Evolutionary conservation across 1,139 yeast species (phyloP).

Genomic region (Nematodospora anomalae): DNA sequence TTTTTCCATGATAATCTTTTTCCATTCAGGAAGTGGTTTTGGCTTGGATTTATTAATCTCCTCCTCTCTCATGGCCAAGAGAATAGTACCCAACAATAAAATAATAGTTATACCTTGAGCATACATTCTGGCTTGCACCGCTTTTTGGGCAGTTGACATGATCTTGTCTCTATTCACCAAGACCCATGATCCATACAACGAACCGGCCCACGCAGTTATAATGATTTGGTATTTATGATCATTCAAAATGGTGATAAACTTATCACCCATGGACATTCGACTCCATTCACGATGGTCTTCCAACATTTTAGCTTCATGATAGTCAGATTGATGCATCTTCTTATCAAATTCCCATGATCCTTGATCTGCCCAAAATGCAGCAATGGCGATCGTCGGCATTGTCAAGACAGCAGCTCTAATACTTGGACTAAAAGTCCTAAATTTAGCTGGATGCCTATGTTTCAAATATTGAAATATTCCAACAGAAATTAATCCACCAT

Average conservation of each 20-base stretch:
- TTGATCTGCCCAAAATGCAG: slow-evolving; percentile 48
- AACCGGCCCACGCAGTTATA: slow-evolving; percentile 81
- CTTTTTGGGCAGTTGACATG: slow-evolving; percentile 79
- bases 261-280: slow-evolving; percentile 43
- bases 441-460: slow-evolving; percentile 34
- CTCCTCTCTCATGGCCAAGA: slow-evolving; percentile 63
- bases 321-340: slow-evolving; percentile 36
- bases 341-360: slow-evolving; percentile 51
- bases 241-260: slow-evolving; percentile 44
- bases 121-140: slow-evolving; percentile 92
- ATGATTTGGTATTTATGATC: slow-evolving; percentile 75
- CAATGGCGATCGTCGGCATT: slow-evolving; percentile 42
- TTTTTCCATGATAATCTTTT: slow-evolving; percentile 25
- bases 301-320: slow-evolving; percentile 32
- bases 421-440: slow-evolving; percentile 37
- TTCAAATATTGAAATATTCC: slow-evolving; percentile 38
- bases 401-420: slow-evolving; percentile 41
- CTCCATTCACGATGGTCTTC: slow-evolving; percentile 56
- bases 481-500: slow-evolving; percentile 35
- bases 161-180: slow-evolving; percentile 72
- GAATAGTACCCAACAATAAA: slow-evolving; percentile 62
- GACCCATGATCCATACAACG: slow-evolving; percentile 82
- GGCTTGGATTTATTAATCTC: slow-evolving; percentile 41
- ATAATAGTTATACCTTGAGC: slow-evolving; percentile 81
- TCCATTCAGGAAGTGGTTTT: slow-evolving; percentile 44